Percentiles rank a stretch among this genome's conserved stretches.
Evolutionary conservation across 805 yeast genomes (phyloP).

Genomic region (Cyberlindnera maclurae): DNA sequence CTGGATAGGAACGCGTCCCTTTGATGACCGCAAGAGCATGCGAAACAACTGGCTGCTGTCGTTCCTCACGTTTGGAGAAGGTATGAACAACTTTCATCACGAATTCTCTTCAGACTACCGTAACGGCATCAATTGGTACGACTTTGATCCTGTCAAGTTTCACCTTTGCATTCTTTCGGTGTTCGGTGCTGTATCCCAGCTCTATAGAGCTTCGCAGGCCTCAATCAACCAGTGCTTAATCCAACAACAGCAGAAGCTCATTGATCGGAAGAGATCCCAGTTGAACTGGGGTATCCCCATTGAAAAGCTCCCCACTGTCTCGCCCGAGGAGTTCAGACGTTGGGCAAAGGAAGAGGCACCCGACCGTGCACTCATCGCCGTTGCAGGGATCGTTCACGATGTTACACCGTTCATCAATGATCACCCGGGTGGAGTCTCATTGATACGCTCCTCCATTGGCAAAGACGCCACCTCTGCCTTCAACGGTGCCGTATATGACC

Average conservation of each 20-base stretch:
- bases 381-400: conserved; percentile 89
- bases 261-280: conserved; percentile 69
- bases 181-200: conserved; percentile 51
- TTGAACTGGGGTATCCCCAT: conserved; percentile 94
- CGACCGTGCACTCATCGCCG: conserved; percentile 63
- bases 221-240: conserved; percentile 65
- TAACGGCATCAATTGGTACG: conserved; percentile 61
- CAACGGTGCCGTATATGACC: conserved; percentile 91
- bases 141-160: conserved; percentile 87
- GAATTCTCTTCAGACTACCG: conserved; percentile 91
- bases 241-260: conserved; percentile 74
- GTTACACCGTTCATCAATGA: conserved; percentile 84
- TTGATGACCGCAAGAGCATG: conserved; percentile 67
- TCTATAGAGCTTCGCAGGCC: conserved; percentile 36
- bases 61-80: conserved; percentile 80
- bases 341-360: conserved; percentile 35
- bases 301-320: conserved; percentile 69
- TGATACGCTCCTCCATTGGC: conserved; percentile 76
- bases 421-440: conserved; percentile 89
- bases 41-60: conserved; percentile 56
- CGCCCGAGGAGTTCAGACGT: conserved; percentile 43
- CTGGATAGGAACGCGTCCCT: conserved; percentile 64
- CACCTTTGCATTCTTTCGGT: conserved; percentile 39
- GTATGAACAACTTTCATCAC: conserved; percentile 90
- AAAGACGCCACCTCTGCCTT: conserved; percentile 92